These are phyloP conservation scores for Tarenaya hassleriana DNA, from an alignment of 345 rosid species.

Conservation along the genomic window DNA sequence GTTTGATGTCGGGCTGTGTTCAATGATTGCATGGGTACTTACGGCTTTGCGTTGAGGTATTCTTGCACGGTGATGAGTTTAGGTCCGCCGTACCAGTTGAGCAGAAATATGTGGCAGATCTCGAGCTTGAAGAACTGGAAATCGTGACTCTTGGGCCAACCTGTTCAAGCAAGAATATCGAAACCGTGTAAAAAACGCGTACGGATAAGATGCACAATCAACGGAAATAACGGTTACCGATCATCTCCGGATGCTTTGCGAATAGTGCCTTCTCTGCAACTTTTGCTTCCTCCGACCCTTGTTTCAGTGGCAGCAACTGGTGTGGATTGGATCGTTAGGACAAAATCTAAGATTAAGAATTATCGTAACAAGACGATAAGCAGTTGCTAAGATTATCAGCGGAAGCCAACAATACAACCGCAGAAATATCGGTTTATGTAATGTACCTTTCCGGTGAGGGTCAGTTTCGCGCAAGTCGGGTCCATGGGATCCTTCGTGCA, in stretches of 20 bases:
- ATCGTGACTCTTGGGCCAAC: constrained; percentile 75
- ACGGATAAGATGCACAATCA: neutral
- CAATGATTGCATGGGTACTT: constrained; percentile 34
- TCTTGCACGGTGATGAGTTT: constrained; percentile 72
- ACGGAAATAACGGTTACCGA: constrained; percentile 36
- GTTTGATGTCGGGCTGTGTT: too few species aligned
- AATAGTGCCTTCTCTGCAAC: constrained; percentile 53
- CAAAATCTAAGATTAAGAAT: neutral
- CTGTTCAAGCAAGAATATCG: constrained; percentile 28
- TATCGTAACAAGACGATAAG: neutral
- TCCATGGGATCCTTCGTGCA: constrained; percentile 85
- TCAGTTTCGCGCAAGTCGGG: constrained; percentile 84
- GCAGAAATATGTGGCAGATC: constrained; percentile 65
- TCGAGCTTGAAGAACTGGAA: constrained; percentile 68
- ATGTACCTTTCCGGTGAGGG: constrained; percentile 84
- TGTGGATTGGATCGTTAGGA: neutral
- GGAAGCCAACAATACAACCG: neutral
- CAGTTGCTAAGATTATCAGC: too few species aligned
- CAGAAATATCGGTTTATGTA: neutral
- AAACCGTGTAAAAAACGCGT: neutral
- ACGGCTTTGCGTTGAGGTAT: constrained; percentile 59
- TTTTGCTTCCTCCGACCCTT: constrained; percentile 50
- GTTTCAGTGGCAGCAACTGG: constrained; percentile 47
- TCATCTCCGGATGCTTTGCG: constrained; percentile 88
- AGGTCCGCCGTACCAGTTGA: constrained; percentile 91